These are phyloP conservation scores for Phyllosticta citriasiana DNA, from an alignment of 2,329 filamentous ascomycete species.

Conservation along the genomic window DNA sequence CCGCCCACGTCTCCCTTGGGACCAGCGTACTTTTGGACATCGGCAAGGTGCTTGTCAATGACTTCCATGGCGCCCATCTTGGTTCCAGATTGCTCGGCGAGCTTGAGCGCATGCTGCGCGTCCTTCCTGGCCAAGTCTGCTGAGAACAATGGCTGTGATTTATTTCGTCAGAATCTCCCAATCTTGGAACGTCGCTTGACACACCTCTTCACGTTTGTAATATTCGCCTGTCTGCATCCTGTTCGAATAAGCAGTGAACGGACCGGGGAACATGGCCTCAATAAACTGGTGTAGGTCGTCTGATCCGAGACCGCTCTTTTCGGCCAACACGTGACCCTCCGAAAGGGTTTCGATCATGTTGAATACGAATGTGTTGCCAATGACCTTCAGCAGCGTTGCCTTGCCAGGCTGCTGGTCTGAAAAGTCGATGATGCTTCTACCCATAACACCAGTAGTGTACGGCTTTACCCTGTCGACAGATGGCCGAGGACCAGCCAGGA, in stretches of 20 bases:
- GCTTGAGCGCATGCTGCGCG: constrained; percentile 57
- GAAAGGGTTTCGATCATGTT: constrained; percentile 73
- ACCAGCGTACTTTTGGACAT: constrained; percentile 60
- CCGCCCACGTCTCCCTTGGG: constrained; percentile 67
- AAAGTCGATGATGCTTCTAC: constrained; percentile 60
- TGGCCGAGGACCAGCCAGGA: constrained; percentile 55
- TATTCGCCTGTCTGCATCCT: constrained; percentile 71
- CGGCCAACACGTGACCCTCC: constrained; percentile 68
- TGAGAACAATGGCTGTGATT: constrained; percentile 58
- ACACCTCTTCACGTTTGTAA: constrained; percentile 53
- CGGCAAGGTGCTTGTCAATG: constrained; percentile 57
- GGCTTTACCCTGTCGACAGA: constrained; percentile 56
- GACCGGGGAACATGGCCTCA: constrained; percentile 62
- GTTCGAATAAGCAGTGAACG: constrained; percentile 63
- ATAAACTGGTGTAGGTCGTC: constrained; percentile 63
- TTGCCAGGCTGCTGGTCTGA: constrained; percentile 57
- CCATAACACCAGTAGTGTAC: constrained; percentile 64
- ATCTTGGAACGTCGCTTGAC: not conserved
- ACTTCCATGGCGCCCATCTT: constrained; percentile 56
- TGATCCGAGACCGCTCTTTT: constrained; percentile 67
- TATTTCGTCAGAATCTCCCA: not conserved
- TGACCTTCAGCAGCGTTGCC: constrained; percentile 64
- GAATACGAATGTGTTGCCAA: constrained; percentile 79
- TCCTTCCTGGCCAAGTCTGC: constrained; percentile 80
- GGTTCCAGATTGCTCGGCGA: constrained; percentile 55